phyloP scores from a whole-genome alignment of 202 grass and related monocot species.

The Zizania palustris region DNA sequence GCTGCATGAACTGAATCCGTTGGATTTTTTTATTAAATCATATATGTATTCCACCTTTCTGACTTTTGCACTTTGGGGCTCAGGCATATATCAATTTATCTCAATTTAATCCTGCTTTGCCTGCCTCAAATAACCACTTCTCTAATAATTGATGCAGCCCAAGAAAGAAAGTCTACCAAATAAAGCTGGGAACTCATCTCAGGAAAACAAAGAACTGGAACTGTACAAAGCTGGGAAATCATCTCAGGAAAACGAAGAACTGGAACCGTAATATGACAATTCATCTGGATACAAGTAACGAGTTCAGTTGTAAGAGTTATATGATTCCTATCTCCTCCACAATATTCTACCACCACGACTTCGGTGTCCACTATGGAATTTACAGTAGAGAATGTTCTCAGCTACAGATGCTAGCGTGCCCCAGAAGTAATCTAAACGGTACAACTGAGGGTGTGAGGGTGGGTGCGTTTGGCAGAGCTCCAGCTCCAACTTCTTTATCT shows the following conservation, averaged over 20 bases:
- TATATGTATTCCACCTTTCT: slow-evolving; percentile 11
- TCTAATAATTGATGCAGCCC: slow-evolving; percentile 35
- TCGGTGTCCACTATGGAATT: slow-evolving; percentile 24
- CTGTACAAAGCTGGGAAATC: slow-evolving; percentile 31
- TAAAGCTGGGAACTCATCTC: slow-evolving; percentile 34
- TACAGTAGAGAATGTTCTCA: not conserved
- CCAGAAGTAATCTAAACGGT: not conserved
- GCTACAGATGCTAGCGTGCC: not conserved
- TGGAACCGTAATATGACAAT: not conserved
- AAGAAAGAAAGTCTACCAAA: slow-evolving; percentile 34
- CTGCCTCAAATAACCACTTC: not conserved
- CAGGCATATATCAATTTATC: not conserved
- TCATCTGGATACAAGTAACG: slow-evolving; percentile 5
- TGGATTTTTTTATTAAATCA: not conserved
- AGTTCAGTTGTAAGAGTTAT: slow-evolving; percentile 12
- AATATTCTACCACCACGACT: not conserved
- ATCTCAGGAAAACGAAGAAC: slow-evolving; percentile 36
- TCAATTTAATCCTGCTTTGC: not conserved
- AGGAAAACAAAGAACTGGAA: slow-evolving; percentile 34
- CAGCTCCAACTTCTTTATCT: too few species aligned
- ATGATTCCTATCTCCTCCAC: not conserved
- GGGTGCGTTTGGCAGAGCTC: too few species aligned
- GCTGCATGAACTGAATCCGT: slow-evolving; percentile 2
- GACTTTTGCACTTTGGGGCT: not conserved
- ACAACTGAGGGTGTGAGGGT: too few species aligned